Percentiles rank a stretch among this genome's conserved stretches.
phyloP scores from a whole-genome alignment of 768 basidiomycete genomes.

The Pleurotus djamor region DNA sequence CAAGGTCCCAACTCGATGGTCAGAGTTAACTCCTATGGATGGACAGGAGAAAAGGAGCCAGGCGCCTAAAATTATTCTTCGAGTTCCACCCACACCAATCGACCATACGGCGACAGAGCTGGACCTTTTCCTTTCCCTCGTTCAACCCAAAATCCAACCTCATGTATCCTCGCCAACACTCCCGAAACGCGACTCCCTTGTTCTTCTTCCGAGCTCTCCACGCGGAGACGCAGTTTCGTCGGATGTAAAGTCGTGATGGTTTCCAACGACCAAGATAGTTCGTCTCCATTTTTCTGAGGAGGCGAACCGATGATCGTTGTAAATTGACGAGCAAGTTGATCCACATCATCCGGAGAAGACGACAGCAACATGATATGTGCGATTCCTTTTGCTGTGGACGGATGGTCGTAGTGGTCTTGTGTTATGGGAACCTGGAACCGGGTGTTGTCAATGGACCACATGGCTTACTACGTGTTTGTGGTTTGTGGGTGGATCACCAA shows the following conservation, averaged over 20 bases:
- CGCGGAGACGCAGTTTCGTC: slow-evolving; percentile 27
- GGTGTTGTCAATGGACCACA: not conserved
- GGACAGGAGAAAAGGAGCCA: too few relatives aligned
- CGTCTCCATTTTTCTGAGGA: slow-evolving; percentile 23
- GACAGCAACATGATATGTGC: slow-evolving; percentile 47
- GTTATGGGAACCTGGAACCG: not conserved
- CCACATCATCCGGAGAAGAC: slow-evolving; percentile 20
- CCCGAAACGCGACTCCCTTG: slow-evolving; percentile 27
- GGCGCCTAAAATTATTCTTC: not conserved
- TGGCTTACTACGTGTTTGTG: not conserved
- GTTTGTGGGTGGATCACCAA: not conserved
- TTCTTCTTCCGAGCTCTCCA: slow-evolving; percentile 28
- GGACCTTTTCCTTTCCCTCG: slow-evolving; percentile 17
- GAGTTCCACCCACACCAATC: slow-evolving; percentile 35
- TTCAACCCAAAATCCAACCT: slow-evolving; percentile 47
- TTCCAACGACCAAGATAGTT: slow-evolving; percentile 41
- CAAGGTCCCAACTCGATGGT: too few relatives aligned
- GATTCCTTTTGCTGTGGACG: slow-evolving; percentile 47
- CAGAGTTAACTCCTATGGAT: too few relatives aligned
- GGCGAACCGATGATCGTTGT: slow-evolving; percentile 44
- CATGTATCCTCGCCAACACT: slow-evolving; percentile 40
- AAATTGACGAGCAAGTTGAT: slow-evolving; percentile 32
- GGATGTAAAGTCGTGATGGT: slow-evolving; percentile 19
- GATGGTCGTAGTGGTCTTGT: slow-evolving; percentile 45
- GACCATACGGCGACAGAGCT: slow-evolving; percentile 50